Evolutionary conservation across 169 alveolate species (phyloP), one percentile per base, ranked within the genome.

Genomic region (Plasmodium cynomolgi): DNA sequence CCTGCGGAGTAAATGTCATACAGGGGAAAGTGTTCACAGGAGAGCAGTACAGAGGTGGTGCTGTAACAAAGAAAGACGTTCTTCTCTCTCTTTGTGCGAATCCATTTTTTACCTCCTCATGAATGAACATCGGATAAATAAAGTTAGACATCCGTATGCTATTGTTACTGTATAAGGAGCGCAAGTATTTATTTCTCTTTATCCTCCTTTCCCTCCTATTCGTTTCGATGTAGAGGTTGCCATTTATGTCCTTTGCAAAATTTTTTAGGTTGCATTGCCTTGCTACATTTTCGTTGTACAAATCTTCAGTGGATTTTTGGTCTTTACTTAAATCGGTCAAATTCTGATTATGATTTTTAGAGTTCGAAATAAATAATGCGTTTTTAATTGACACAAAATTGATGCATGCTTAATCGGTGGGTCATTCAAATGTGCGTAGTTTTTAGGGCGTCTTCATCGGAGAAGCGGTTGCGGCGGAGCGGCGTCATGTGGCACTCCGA

Each of bases 61-160:
- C 33, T 23, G 37, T 74, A 15, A 23, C 33, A 58, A 77, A 13
- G 33, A 29, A 20, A 50, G 1, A 26, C 41, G 13, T 29, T 31
- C n/a, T 23, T 84, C 23, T 47, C 15, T 15, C 23, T 44, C 8
- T 37, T 20, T 26, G 20, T 74, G 31, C n/a, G 39, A 50, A 58
- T 2, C 11, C n/a, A 17, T 20, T 33, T 50, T 77, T 7, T 86
- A 95, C 97, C 92, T 91, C 95, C 54, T 93, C 97, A 68, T 95
- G 97, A 68, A 95, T 93, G 80, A 95, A 95, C 41, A 95, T 80
- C 29, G 97, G 97, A 20, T 95, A 93, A 83, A 95, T 91, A 80
- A 95, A 93, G 62, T 95, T 95, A 0, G 97, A 93, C 6, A 96
- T 93, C 84, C 92, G 91, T 77, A 95, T 96, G 68, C 93, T 84